Percentiles rank a stretch among this genome's conserved stretches.
Evolutionary conservation across 2,329 filamentous ascomycete genomes (phyloP).

Genomic region (Colletotrichum karsti): DNA sequence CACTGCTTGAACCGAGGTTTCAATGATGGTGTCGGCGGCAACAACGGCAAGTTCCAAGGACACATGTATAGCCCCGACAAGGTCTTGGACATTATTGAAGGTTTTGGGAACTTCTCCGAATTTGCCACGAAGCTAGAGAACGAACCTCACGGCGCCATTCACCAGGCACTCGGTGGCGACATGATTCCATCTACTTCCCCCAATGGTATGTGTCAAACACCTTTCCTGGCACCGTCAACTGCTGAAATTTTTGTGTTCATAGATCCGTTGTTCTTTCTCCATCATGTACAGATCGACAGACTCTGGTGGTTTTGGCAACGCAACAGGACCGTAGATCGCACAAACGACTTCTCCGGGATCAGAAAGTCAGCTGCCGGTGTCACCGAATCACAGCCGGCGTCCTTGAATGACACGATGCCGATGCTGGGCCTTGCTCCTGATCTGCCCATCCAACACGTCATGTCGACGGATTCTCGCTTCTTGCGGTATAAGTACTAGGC

Average conservation of each 20-base stretch:
- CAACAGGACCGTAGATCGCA: background rate
- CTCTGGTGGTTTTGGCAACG: constrained; percentile 33
- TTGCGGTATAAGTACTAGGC: constrained; percentile 25
- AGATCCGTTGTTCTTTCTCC: constrained; percentile 26
- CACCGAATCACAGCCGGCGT: background rate
- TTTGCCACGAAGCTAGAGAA: constrained; percentile 33
- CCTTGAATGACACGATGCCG: constrained; percentile 26
- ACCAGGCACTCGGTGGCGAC: constrained; percentile 35
- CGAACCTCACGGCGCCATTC: constrained; percentile 38
- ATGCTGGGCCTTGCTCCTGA: constrained; percentile 23
- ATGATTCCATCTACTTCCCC: constrained; percentile 38
- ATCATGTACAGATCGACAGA: constrained; percentile 32
- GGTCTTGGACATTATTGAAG: constrained; percentile 23
- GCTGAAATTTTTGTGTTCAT: no score
- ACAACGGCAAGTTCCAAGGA: background rate
- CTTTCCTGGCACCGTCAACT: no score
- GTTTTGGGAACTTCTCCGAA: constrained; percentile 23
- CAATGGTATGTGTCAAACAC: background rate
- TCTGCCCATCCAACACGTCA: constrained; percentile 18
- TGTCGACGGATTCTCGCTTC: constrained; percentile 12
- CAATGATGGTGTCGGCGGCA: constrained; percentile 13
- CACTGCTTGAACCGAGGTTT: constrained; percentile 39
- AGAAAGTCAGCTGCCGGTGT: background rate
- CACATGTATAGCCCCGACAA: constrained; percentile 11
- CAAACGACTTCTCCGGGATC: constrained; percentile 14